phyloP scores from a whole-genome alignment of 176 grass and related monocot genomes.

The Tuctoria greenei region DNA sequence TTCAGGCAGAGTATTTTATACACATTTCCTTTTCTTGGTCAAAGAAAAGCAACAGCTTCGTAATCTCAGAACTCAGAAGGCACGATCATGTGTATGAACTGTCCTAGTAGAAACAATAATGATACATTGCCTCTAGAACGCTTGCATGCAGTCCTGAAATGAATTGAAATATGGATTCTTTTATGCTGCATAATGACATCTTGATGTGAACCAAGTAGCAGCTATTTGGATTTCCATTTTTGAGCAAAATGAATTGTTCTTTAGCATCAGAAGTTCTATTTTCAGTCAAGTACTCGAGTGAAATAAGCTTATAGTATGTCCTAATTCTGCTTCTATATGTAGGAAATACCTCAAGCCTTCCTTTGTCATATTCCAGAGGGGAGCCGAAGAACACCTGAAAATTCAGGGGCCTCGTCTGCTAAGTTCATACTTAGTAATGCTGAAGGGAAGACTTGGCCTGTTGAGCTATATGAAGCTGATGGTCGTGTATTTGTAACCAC shows the following conservation, averaged over 20 bases:
- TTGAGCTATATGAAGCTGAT: constrained; percentile 37
- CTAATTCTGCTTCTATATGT: constrained; percentile 28
- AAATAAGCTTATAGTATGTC: background rate
- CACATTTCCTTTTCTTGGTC: background rate
- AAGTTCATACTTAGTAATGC: constrained; percentile 33
- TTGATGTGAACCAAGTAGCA: background rate
- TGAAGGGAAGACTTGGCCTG: constrained; percentile 47
- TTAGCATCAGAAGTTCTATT: constrained; percentile 4
- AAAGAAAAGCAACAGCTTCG: background rate
- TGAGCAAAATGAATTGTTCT: background rate
- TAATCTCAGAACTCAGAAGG: background rate
- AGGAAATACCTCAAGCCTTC: constrained; percentile 54
- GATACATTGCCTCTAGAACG: background rate
- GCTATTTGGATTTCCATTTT: constrained; percentile 16
- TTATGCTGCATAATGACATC: background rate
- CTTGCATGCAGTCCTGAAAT: constrained; percentile 5
- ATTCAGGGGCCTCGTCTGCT: constrained; percentile 2
- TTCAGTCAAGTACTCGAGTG: background rate
- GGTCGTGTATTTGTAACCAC: constrained; percentile 42
- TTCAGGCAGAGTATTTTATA: background rate
- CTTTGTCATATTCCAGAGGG: constrained; percentile 37
- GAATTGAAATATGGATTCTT: background rate
- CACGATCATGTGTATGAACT: background rate
- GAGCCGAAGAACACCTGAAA: background rate
- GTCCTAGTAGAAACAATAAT: background rate